A percentile compares a stretch with the other conserved stretches of the same genome.
These are phyloP conservation scores for Elsinoe ampelina DNA, from an alignment of 2,329 filamentous ascomycete genomes.

Conservation along the genomic window DNA sequence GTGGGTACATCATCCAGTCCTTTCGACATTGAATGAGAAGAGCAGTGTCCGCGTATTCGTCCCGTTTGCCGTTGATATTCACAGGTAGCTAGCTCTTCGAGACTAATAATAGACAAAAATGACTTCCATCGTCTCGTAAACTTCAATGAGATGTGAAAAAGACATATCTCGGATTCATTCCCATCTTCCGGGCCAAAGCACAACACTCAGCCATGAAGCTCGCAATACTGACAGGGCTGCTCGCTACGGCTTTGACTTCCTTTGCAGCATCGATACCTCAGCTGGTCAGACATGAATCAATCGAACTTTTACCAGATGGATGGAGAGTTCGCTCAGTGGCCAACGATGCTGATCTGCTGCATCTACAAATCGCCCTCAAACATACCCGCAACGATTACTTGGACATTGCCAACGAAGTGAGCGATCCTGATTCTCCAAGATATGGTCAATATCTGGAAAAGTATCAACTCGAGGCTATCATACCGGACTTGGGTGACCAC, in stretches of 20 bases:
- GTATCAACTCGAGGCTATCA: neutral
- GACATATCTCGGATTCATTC: too few species aligned
- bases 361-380: constrained; percentile 12
- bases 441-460: constrained; percentile 7
- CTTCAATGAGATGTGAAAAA: neutral
- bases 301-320: neutral
- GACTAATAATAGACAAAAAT: neutral
- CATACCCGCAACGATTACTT: constrained; percentile 14
- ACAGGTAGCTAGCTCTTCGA: neutral
- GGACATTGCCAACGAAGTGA: constrained; percentile 13
- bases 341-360: neutral
- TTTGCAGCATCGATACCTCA: neutral
- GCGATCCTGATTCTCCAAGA: constrained; percentile 7
- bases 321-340: neutral
- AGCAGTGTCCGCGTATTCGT: neutral
- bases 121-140: neutral
- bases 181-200: too few species aligned
- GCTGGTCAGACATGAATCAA: constrained; percentile 1
- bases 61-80: neutral
- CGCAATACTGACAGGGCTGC: neutral
- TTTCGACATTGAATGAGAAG: too few species aligned
- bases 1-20: neutral
- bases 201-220: neutral
- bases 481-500: neutral
- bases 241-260: neutral